Conservation (phyloP, 1,284 basidiomycete genomes). For the Leccinum ponderosum region DNA sequence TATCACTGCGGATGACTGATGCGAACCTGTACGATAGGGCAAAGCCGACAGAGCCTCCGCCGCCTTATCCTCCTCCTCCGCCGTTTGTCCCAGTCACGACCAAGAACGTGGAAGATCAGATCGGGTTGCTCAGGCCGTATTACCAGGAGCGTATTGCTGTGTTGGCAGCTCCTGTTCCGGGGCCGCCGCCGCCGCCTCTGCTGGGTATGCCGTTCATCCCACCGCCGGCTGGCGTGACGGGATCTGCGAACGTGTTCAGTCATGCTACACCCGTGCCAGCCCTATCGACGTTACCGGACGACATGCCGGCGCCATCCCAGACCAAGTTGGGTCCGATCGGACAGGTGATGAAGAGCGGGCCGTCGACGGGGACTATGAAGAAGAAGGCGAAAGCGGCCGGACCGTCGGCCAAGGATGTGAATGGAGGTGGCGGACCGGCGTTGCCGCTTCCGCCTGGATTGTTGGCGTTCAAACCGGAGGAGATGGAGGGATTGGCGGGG, state of each 20-base stretch:
- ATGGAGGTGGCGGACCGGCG: slow-evolving; percentile 12
- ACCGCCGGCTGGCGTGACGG: slow-evolving; percentile 2
- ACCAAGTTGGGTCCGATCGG: slow-evolving; percentile 76
- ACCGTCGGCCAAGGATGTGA: slow-evolving; percentile 14
- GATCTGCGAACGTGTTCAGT: neutral
- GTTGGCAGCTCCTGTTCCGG: slow-evolving; percentile 32
- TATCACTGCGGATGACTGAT: slow-evolving; percentile 9
- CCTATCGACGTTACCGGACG: slow-evolving; percentile 47
- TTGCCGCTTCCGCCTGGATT: slow-evolving; percentile 24
- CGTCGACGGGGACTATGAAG: slow-evolving; percentile 44
- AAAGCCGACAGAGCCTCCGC: slow-evolving; percentile 74
- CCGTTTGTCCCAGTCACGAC: slow-evolving; percentile 73
- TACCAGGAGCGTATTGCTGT: slow-evolving; percentile 61
- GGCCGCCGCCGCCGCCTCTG: slow-evolving; percentile 2
- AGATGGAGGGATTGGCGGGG: slow-evolving; percentile 21
- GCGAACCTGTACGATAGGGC: slow-evolving; percentile 37
- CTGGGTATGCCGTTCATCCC: slow-evolving; percentile 23
- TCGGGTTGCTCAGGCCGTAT: slow-evolving; percentile 82
- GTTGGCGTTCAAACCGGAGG: slow-evolving; percentile 27
- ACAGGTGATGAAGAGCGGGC: slow-evolving; percentile 53
- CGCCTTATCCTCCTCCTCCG: slow-evolving; percentile 85
- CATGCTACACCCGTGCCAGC: slow-evolving; percentile 1
- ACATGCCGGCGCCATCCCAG: slow-evolving; percentile 53
- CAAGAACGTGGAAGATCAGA: slow-evolving; percentile 70
- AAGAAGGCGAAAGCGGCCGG: slow-evolving; percentile 35